Conservation (phyloP, 2,329 filamentous ascomycete species). For the Xylaria sp. region DNA sequence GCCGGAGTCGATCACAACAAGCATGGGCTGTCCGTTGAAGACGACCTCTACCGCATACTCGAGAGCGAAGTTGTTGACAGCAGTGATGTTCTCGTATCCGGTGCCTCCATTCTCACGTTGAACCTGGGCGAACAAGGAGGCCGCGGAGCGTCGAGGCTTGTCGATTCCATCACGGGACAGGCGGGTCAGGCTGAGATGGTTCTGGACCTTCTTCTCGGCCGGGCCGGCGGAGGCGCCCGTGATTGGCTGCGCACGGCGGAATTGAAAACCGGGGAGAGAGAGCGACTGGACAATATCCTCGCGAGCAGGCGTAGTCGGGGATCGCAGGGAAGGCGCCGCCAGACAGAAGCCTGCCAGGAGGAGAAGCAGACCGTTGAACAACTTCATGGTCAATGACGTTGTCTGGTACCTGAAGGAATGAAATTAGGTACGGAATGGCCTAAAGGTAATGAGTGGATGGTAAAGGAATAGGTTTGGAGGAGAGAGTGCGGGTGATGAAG, state of each 20-base stretch:
- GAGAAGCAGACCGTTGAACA: constrained; percentile 10
- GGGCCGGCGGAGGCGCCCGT: background rate
- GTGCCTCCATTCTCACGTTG: constrained; percentile 32
- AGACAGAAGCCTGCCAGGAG: constrained; percentile 11
- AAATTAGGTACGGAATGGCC: background rate
- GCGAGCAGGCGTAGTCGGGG: background rate
- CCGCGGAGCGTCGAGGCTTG: constrained; percentile 28
- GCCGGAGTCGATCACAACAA: constrained; percentile 52
- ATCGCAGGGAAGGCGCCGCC: constrained; percentile 1
- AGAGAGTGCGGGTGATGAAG: no score
- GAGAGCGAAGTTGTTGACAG: constrained; percentile 36
- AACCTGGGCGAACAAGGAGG: constrained; percentile 34
- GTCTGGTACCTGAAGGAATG: background rate
- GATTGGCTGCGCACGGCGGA: constrained; percentile 15
- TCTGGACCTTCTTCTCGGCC: constrained; percentile 12
- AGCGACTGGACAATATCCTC: constrained; percentile 10
- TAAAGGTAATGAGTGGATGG: no score
- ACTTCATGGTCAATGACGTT: constrained; percentile 6
- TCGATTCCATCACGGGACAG: constrained; percentile 2
- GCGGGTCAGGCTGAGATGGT: constrained; percentile 13
- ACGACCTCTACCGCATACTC: constrained; percentile 36
- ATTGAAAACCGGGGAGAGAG: constrained; percentile 22
- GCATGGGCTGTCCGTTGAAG: constrained; percentile 31
- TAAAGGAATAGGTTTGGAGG: no score
- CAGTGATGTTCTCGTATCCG: constrained; percentile 39